Conservation (phyloP, 257 asterid genomes). For the Plectranthus barbatus region DNA sequence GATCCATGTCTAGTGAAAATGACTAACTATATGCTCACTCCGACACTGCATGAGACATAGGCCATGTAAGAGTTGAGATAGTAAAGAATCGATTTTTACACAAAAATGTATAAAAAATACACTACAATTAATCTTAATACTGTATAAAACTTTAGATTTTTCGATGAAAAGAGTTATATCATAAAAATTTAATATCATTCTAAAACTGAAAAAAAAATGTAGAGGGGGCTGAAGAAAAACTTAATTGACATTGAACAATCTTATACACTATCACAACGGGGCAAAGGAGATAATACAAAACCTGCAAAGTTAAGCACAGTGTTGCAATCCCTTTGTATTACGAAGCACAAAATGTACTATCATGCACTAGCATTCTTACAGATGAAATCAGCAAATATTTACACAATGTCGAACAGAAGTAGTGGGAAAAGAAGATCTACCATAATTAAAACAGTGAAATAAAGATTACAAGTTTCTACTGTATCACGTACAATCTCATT, state of each 20-base stretch:
- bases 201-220: no score
- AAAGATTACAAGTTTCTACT: background rate
- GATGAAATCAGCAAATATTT: background rate
- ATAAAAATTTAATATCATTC: no score
- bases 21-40: constrained; percentile 9
- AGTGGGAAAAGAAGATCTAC: background rate
- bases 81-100: background rate
- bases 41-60: background rate
- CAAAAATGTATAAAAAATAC: background rate
- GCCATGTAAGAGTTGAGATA: background rate
- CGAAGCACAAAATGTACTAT: background rate
- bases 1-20: constrained; percentile 28
- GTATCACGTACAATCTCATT: background rate
- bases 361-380: background rate
- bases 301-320: background rate
- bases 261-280: background rate
- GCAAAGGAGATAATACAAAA: background rate
- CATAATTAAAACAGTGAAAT: background rate
- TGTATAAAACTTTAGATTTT: no score
- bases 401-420: background rate
- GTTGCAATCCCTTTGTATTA: background rate
- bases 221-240: no score
- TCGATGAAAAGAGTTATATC: no score
- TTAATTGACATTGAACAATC: no score
- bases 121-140: background rate